Evolutionary conservation across 129 eudicot species (phyloP).

Genomic region (Silybum marianum): DNA sequence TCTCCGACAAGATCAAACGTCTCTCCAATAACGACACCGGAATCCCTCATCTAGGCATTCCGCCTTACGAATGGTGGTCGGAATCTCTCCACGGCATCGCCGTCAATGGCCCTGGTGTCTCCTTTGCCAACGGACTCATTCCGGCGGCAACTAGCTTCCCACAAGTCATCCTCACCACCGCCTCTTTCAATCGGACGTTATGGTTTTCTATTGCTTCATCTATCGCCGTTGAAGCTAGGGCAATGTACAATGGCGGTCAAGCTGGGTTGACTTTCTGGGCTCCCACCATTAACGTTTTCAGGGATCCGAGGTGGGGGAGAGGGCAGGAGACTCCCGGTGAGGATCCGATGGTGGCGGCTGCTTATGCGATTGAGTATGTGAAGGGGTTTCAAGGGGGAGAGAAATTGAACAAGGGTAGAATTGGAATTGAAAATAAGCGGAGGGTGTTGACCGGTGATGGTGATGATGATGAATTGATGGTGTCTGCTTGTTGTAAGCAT

Average conservation of each 20-base stretch:
- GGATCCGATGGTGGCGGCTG: constrained; percentile 74
- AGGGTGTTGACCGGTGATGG: constrained; percentile 40
- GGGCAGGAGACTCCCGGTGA: constrained; percentile 98
- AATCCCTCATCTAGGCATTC: constrained; percentile 67
- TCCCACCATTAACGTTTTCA: constrained; percentile 77
- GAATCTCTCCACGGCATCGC: constrained; percentile 95
- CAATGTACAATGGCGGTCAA: constrained; percentile 88
- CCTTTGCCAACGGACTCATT: constrained; percentile 48
- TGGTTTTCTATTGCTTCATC: constrained; percentile 65
- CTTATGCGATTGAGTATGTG: constrained; percentile 66
- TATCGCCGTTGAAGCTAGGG: constrained; percentile 72
- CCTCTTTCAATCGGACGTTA: constrained; percentile 67
- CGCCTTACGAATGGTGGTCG: constrained; percentile 96
- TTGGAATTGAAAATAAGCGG: constrained; percentile 20
- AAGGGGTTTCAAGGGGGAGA: constrained; percentile 68
- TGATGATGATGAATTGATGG: constrained; percentile 53
- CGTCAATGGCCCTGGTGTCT: constrained; percentile 82
- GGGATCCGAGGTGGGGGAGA: constrained; percentile 99
- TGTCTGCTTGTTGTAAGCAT: constrained; percentile 99
- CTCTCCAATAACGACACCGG: constrained; percentile 71
- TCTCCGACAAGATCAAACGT: constrained; percentile 68
- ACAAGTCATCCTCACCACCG: constrained; percentile 61
- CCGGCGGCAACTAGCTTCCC: constrained; percentile 82
- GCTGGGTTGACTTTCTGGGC: constrained; percentile 98
- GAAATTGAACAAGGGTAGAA: neutral